These are phyloP conservation scores for Mortierella sp. DNA, from an alignment of 371 early-diverging fungal genomes.

Conservation along the genomic window DNA sequence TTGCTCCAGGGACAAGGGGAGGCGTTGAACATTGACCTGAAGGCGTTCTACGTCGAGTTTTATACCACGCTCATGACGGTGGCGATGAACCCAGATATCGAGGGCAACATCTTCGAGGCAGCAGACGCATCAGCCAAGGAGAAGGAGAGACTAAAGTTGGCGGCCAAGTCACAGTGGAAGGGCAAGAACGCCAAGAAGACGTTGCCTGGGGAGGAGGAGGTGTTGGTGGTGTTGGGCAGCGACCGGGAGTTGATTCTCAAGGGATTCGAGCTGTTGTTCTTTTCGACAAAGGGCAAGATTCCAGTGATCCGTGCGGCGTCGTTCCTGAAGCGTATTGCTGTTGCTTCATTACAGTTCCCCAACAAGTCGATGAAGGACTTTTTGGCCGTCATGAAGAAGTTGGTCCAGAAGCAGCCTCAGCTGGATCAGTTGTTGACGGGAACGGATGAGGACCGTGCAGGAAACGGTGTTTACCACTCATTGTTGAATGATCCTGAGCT, in stretches of 20 bases:
- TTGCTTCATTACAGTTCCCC: slow-evolving; percentile 70
- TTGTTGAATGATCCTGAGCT: slow-evolving; percentile 93
- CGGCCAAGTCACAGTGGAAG: slow-evolving; percentile 35
- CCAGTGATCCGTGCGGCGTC: slow-evolving; percentile 78
- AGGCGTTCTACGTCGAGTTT: slow-evolving; percentile 86
- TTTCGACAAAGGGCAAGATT: slow-evolving; percentile 81
- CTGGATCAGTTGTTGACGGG: slow-evolving; percentile 86
- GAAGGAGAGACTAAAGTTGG: slow-evolving; percentile 52
- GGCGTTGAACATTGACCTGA: slow-evolving; percentile 88
- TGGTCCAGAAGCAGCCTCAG: slow-evolving; percentile 73
- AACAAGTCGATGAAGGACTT: slow-evolving; percentile 67
- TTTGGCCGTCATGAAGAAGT: slow-evolving; percentile 61
- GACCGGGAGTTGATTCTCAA: slow-evolving; percentile 84
- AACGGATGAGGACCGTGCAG: slow-evolving; percentile 85
- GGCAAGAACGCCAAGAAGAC: slow-evolving; percentile 38
- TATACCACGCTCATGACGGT: slow-evolving; percentile 82
- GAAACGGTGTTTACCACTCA: slow-evolving; percentile 83
- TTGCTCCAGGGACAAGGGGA: slow-evolving; percentile 90
- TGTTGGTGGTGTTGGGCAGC: slow-evolving; percentile 61
- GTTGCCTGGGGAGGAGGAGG: slow-evolving; percentile 26
- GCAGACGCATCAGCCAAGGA: slow-evolving; percentile 46
- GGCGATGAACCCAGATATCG: slow-evolving; percentile 75
- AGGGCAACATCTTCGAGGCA: slow-evolving; percentile 60
- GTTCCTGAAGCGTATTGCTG: slow-evolving; percentile 72
- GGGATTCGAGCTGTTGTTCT: slow-evolving; percentile 87